Evolutionary conservation across 208 protist species (phyloP).

Genomic region (Phytomonas sp.): DNA sequence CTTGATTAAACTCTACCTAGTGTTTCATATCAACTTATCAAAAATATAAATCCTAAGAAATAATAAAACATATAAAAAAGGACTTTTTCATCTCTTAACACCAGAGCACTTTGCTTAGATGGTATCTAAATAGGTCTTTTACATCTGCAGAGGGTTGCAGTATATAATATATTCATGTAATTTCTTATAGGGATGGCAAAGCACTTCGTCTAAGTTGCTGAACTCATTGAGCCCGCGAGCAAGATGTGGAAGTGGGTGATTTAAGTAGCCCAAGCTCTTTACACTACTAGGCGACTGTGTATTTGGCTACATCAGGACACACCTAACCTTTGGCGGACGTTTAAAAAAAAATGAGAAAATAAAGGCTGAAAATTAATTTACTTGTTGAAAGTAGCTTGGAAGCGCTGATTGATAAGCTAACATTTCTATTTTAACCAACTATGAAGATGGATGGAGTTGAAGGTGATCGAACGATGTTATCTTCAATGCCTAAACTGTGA

Average conservation of each 20-base stretch:
- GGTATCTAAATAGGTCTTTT: background rate
- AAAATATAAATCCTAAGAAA: background rate
- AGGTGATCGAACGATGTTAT: background rate
- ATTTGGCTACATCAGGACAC: background rate
- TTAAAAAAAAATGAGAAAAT: background rate
- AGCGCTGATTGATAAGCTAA: background rate
- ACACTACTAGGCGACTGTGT: background rate
- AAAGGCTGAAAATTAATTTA: background rate
- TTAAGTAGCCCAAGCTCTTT: background rate
- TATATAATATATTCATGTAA: background rate
- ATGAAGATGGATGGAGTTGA: background rate
- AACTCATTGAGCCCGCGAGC: background rate
- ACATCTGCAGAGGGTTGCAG: background rate
- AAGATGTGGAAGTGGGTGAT: background rate
- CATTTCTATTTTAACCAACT: background rate
- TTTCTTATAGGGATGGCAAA: background rate
- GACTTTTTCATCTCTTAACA: background rate
- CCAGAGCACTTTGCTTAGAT: background rate
- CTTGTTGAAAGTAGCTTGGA: background rate
- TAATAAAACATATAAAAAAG: background rate
- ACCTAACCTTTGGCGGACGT: background rate
- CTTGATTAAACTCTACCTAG: background rate
- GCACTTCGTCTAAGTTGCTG: background rate
- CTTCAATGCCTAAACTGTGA: background rate
- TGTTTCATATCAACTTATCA: background rate